Evolutionary conservation across 116 monocot species (phyloP), one percentile per base, ranked within the genome.

Genomic region (Trichopus zeylanicus): DNA sequence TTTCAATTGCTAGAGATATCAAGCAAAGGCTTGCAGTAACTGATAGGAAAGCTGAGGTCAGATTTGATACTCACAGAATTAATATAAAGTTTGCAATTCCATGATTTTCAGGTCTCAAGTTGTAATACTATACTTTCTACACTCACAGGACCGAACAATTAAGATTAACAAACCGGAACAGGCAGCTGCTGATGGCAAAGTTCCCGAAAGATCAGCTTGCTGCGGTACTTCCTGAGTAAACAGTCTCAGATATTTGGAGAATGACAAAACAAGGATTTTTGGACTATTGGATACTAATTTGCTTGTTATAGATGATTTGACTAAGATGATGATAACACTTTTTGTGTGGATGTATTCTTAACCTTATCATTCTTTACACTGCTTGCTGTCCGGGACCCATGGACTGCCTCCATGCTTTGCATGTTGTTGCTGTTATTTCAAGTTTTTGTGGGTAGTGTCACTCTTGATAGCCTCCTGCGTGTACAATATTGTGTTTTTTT

Each of bases 1-100:
- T 91, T 70, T 91, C 91, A n/a, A 77, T 91, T 42, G 86, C 80
- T 21, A 79, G 80, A 70, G 91, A 91, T 53, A 91, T 91, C 26
- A 91, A 91, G 75, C 91, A 91, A 70, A 85, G 91, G 55, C 79
- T 91, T 31, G 70, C 79, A 7, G 91, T 86, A 64, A 74, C 86
- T 9, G 91, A 91, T 68, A 56, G 47, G 55, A 91, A 74, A 57
- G 34, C 82, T 23, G 79, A 82, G 86, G 90, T 85, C 59, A 29
- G 13, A 38, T 28, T n/a, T 39, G 34, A 35, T 5, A 10, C 5
- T 24, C 0, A 73, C 29, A 80, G n/a, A n/a, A n/a, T 10, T 9
- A 7, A 4, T 7, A 49, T 49, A 49, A 24, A 49, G 0, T 29
- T 10, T 2, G 48, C 30, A 9, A 63, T n/a, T n/a, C n/a, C n/a